Evolutionary conservation across 306 rosid species (phyloP).

Genomic region (Begonia fuchsioides): DNA sequence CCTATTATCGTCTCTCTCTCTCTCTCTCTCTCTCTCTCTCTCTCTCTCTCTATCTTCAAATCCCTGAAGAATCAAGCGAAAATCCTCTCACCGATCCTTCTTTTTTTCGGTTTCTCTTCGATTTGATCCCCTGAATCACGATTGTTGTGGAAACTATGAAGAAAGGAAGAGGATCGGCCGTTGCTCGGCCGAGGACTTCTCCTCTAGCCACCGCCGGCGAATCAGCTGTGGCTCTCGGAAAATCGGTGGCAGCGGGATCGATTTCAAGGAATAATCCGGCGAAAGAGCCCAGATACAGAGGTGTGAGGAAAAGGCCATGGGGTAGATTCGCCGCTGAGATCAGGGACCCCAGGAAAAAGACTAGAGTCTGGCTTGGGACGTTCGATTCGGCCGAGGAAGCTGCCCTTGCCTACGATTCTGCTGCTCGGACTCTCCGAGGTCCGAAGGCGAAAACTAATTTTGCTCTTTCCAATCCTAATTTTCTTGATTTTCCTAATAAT

Average conservation of each 20-base stretch:
- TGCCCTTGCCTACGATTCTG: slow-evolving; percentile 66
- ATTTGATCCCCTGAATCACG: neutral
- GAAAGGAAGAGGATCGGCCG: slow-evolving; percentile 35
- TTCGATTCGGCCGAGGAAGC: slow-evolving; percentile 82
- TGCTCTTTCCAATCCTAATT: slow-evolving; percentile 19
- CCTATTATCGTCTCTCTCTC: neutral
- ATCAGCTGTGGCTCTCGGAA: neutral
- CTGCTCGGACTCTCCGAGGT: slow-evolving; percentile 62
- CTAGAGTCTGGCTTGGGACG: slow-evolving; percentile 76
- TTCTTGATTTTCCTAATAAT: slow-evolving; percentile 15
- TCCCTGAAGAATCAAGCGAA: neutral
- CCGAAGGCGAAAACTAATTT: slow-evolving; percentile 73
- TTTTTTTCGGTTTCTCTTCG: neutral
- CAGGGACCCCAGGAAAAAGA: no score
- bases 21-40: no score
- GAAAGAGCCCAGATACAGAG: slow-evolving; percentile 50
- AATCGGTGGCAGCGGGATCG: slow-evolving; percentile 19
- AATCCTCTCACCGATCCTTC: neutral
- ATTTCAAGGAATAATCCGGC: slow-evolving; percentile 7
- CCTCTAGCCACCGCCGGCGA: slow-evolving; percentile 4
- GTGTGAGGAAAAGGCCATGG: slow-evolving; percentile 77
- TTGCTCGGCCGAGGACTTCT: slow-evolving; percentile 1
- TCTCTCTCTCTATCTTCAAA: neutral
- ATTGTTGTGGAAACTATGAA: slow-evolving; percentile 19
- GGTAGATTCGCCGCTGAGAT: no score